Evolutionary conservation across 441 rosid genomes (phyloP).

Genomic region (Gossypium aridum): DNA sequence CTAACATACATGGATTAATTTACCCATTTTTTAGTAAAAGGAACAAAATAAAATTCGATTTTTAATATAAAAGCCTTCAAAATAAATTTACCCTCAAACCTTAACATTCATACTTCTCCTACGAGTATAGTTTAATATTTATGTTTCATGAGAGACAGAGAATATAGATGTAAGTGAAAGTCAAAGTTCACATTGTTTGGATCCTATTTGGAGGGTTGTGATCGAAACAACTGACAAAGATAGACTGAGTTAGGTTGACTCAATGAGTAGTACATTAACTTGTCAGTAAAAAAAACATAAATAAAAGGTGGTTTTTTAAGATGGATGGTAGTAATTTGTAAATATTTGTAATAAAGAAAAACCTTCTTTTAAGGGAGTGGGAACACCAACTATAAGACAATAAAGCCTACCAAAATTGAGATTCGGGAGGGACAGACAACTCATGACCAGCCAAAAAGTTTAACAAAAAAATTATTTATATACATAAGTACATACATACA

Average conservation of each 20-base stretch:
- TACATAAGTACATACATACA: background rate
- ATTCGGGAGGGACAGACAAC: constrained; percentile 36
- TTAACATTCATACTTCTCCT: background rate
- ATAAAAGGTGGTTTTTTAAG: background rate
- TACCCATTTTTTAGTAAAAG: accelerated
- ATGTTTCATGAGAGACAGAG: background rate
- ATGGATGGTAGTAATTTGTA: background rate
- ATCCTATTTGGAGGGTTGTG: constrained; percentile 45
- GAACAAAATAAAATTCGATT: accelerated
- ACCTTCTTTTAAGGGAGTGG: constrained; percentile 46
- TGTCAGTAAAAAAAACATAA: constrained; percentile 19
- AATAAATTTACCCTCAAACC: background rate
- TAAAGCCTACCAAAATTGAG: constrained; percentile 36
- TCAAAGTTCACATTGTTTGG: constrained; percentile 52
- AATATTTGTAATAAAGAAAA: background rate
- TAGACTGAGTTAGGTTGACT: constrained; percentile 35
- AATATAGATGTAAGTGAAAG: constrained; percentile 31
- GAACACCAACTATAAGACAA: constrained; percentile 50
- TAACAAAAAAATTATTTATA: background rate
- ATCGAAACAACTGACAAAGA: constrained; percentile 39
- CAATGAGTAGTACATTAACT: background rate
- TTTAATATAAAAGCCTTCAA: accelerated
- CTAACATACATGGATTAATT: too few relatives aligned
- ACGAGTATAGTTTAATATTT: background rate
- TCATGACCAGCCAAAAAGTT: constrained; percentile 37